Conservation (phyloP, 441 rosid species). For the Melastoma candidum region DNA sequence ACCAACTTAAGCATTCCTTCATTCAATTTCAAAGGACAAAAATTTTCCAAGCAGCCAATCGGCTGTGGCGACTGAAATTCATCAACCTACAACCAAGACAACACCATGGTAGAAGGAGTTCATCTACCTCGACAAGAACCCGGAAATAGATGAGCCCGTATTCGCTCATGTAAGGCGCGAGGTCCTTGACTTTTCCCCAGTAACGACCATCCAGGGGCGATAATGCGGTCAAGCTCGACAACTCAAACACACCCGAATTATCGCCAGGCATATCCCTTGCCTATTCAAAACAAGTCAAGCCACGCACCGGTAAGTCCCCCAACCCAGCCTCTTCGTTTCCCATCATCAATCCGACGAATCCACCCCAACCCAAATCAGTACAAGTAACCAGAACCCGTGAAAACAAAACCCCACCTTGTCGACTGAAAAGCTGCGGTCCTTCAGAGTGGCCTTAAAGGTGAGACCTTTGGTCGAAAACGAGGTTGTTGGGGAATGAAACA, state of each 20-base stretch:
- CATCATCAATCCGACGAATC: too few species aligned
- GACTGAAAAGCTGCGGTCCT: slow-evolving; percentile 7
- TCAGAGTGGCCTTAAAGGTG: slow-evolving; percentile 21
- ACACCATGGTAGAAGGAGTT: too few species aligned
- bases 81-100: too few species aligned
- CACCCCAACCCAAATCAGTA: neutral
- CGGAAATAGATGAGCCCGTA: slow-evolving; percentile 72
- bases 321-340: neutral
- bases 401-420: slow-evolving; percentile 4
- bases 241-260: slow-evolving; percentile 33
- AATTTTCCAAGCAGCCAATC: too few species aligned
- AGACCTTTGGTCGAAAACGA: slow-evolving; percentile 15
- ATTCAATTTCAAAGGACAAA: too few species aligned
- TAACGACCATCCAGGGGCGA: slow-evolving; percentile 94
- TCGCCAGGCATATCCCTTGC: slow-evolving; percentile 33
- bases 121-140: slow-evolving; percentile 73
- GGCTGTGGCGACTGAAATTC: too few species aligned
- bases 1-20: neutral
- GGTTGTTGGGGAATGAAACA: slow-evolving; percentile 17
- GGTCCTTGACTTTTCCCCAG: slow-evolving; percentile 76
- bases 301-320: neutral
- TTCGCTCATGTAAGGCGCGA: slow-evolving; percentile 84
- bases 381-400: neutral
- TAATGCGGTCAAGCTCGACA: slow-evolving; percentile 70
- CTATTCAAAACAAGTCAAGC: slow-evolving; percentile 14